phyloP scores from a whole-genome alignment of 164 flowering plant genomes.

The Euptelea pleiosperma region DNA sequence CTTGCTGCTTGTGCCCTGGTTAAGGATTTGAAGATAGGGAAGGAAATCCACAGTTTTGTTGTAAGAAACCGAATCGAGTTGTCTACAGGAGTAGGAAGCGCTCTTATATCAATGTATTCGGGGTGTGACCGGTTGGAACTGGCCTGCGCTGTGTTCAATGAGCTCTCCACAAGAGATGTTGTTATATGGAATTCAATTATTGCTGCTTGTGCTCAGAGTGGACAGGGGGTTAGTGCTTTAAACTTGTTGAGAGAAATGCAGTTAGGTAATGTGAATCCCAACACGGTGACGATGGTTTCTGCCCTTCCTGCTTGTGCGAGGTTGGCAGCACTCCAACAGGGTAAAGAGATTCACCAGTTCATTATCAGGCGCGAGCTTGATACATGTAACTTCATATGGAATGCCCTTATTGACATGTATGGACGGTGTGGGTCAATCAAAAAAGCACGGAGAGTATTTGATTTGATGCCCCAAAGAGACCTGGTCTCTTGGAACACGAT shows the following conservation, averaged over 20 bases:
- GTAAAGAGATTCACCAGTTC: slow-evolving; percentile 39
- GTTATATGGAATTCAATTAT: slow-evolving; percentile 41
- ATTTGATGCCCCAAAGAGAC: slow-evolving; percentile 25
- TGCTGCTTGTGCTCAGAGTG: slow-evolving; percentile 27
- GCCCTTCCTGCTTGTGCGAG: slow-evolving; percentile 36
- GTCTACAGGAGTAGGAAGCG: slow-evolving; percentile 38
- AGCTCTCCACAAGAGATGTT: slow-evolving; percentile 27
- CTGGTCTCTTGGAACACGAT: slow-evolving; percentile 31
- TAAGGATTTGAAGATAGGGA: slow-evolving; percentile 29
- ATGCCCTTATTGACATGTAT: slow-evolving; percentile 42
- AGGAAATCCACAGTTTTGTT: slow-evolving; percentile 31
- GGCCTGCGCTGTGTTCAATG: slow-evolving; percentile 25
- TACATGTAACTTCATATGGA: slow-evolving; percentile 23
- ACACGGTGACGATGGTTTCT: slow-evolving; percentile 32
- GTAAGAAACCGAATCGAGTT: slow-evolving; percentile 26
- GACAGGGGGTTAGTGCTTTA: slow-evolving; percentile 22
- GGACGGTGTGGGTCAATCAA: slow-evolving; percentile 33
- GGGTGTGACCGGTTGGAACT: slow-evolving; percentile 23
- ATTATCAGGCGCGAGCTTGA: slow-evolving; percentile 27
- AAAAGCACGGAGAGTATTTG: slow-evolving; percentile 27
- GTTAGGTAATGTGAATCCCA: slow-evolving; percentile 17
- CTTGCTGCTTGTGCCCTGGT: slow-evolving; percentile 35
- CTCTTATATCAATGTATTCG: slow-evolving; percentile 38
- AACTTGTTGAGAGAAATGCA: slow-evolving; percentile 30
- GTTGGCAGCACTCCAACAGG: slow-evolving; percentile 31